phyloP scores from a whole-genome alignment of 108 stramenopile genomes.

The Cyclotella sp. region DNA sequence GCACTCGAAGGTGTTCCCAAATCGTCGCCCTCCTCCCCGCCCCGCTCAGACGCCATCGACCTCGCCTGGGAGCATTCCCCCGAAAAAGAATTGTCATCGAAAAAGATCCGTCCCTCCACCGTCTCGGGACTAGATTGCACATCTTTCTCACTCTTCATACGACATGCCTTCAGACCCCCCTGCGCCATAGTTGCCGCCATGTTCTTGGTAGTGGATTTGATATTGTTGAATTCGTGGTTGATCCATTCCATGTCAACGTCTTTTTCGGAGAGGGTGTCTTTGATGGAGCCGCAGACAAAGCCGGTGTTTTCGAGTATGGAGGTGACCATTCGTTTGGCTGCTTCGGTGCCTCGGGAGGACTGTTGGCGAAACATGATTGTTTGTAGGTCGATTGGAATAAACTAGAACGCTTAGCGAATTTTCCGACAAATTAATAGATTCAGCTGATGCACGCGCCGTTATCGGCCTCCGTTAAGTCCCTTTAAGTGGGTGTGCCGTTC shows the following conservation, averaged over 20 bases:
- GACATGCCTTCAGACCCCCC: not conserved
- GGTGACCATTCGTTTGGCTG: slow-evolving; percentile 31
- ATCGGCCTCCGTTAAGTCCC: no score
- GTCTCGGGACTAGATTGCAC: not conserved
- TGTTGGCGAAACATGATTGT: slow-evolving; percentile 17
- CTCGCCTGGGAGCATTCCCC: not conserved
- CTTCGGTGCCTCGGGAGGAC: slow-evolving; percentile 7
- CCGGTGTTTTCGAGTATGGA: slow-evolving; percentile 48
- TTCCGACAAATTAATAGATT: no score
- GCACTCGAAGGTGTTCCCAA: slow-evolving; percentile 3
- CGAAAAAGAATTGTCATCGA: slow-evolving; percentile 19
- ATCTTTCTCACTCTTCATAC: not conserved
- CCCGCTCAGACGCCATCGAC: not conserved
- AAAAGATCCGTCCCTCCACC: slow-evolving; percentile 6
- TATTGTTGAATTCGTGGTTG: slow-evolving; percentile 21
- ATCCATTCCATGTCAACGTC: slow-evolving; percentile 44
- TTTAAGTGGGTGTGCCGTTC: no score
- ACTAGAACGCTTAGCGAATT: not conserved
- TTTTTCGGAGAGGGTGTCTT: slow-evolving; percentile 42
- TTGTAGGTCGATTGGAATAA: not conserved
- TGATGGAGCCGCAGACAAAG: slow-evolving; percentile 44
- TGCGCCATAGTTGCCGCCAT: slow-evolving; percentile 22
- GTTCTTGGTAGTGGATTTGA: slow-evolving; percentile 28
- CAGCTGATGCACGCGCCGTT: no score
- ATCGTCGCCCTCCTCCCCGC: slow-evolving; percentile 10